Evolutionary conservation across 202 grass and related monocot species (phyloP), one percentile per base, ranked within the genome.

Genomic region (Sporobolus alterniflorus): DNA sequence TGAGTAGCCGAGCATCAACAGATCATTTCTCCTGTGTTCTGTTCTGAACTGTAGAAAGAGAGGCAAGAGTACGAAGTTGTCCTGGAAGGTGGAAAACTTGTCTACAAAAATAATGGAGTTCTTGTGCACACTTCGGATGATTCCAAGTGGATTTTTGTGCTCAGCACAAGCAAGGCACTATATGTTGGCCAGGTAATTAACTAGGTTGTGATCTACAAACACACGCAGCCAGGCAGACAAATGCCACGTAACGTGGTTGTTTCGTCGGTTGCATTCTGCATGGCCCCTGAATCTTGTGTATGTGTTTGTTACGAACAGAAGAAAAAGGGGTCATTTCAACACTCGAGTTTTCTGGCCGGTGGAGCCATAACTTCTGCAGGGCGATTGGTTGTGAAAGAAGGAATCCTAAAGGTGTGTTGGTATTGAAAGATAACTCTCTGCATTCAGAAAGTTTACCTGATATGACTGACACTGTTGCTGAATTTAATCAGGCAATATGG

Each of bases 111-210:
- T 74, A 92, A 73, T 31, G 83, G 91, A 57, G 12, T 28, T 76
- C 30, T 89, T 60, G 78, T 99, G 33, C 77, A 96, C 48, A 99
- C 89, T 72, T 72, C 26, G 43, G 89, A 91, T 54, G 93, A 89
- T 84, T 94, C 89, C 24, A 99, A 99, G 70, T 99, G 91, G 93
- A 96, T 99, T 72, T 99, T 99, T 82, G 97, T 99, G 44, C 89
- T 96, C 16, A 99, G 97, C 78, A 91, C 93, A 11, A 88, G 83
- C 32, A 96, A 83, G 48, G 74, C 70, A 13, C 71, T 99, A 8
- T 99, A 96, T 74, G 89, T 99, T 72, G 97, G 97, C 6, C 83
- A 96, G 93, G 97, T 97, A 88, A 62, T n/a, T n/a, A n/a, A n/a
- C n/a, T n/a, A n/a, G n/a, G n/a, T n/a, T n/a, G n/a, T n/a, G n/a